These are phyloP conservation scores for Tricholoma hemisulphureum DNA, from an alignment of 768 basidiomycete species.

Conservation along the genomic window DNA sequence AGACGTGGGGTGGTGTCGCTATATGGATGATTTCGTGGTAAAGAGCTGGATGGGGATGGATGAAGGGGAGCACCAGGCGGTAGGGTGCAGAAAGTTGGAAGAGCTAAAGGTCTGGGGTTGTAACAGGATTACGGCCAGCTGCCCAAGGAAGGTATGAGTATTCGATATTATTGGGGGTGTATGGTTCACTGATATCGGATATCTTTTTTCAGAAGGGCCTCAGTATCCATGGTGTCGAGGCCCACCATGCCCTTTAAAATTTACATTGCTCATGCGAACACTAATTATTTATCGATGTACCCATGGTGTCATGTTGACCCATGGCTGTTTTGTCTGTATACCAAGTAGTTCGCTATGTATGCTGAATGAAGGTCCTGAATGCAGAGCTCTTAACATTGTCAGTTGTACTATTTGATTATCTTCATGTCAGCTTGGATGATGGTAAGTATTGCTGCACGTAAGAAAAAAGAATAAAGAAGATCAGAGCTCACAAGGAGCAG, in stretches of 20 bases:
- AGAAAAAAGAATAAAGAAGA: not conserved
- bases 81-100: slow-evolving; percentile 37
- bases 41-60: slow-evolving; percentile 57
- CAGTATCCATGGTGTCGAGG: slow-evolving; percentile 32
- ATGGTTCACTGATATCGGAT: not conserved
- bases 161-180: not conserved
- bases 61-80: slow-evolving; percentile 9
- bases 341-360: too few species aligned
- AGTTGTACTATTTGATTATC: too few species aligned
- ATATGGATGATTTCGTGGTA: slow-evolving; percentile 79
- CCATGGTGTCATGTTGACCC: too few species aligned
- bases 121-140: slow-evolving; percentile 42
- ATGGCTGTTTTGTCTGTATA: too few species aligned
- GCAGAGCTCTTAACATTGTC: too few species aligned
- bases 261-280: not conserved
- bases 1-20: slow-evolving; percentile 85
- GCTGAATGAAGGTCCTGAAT: too few species aligned
- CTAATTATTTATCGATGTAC: too few species aligned
- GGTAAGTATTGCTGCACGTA: too few species aligned
- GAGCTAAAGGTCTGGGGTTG: slow-evolving; percentile 59
- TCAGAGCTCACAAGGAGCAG: slow-evolving; percentile 10
- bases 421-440: too few species aligned
- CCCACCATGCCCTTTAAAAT: slow-evolving; percentile 17
- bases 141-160: slow-evolving; percentile 38
- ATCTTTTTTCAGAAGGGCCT: slow-evolving; percentile 26